Evolutionary conservation across 495 filamentous ascomycete genomes (phyloP), one percentile per base, ranked within the genome.

Genomic region (Aspergillus haitiensis): DNA sequence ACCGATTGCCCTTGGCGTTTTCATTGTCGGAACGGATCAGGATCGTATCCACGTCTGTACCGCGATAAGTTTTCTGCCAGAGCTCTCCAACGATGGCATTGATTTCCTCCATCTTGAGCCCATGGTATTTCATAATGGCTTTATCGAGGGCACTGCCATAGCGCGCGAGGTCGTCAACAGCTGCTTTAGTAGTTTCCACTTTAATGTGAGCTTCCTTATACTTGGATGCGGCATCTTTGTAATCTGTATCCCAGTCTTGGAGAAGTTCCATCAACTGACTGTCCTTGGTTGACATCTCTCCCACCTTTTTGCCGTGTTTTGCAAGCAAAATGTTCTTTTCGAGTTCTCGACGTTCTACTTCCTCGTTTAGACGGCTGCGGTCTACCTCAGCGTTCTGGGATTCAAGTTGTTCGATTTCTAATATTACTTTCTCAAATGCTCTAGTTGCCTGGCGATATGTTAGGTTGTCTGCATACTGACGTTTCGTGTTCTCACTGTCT

Each of bases 41-140:
- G 71, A 98, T 96, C 9, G 91, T 93, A 74, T 99, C 94, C 60
- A 99, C 91, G 70, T 99, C 94, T 5, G 93, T 97, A 61, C 94
- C 94, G 68, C 96, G 91, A 75, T 99, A 99, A 3, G 95, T 97
- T 69, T 83, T 87, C 74, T 91, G 90, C 94, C 94, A 99, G 18
- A 99, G 84, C 71, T 99, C 94, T 64, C 90, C 91, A 62, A 93
- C 82, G 69, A 97, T 97, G 52, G 86, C 82, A 70, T 99, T 99
- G 74, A 99, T 96, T 67, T 98, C 93, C 69, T 93, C 92, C 94
- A 99, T 99, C 78, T 98, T 99, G 56, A 95, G 73, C 18, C 85
- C 82, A 73, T 99, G 94, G 68, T 92, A 98, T 63, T 86, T 88
- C 92, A 99, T 97, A 72, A 99, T 94, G 55, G 95, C 94, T 62